A percentile compares a stretch with the other conserved stretches of the same genome.
Evolutionary conservation across 495 filamentous ascomycete species (phyloP).

Genomic region (Penicillium arizonense): DNA sequence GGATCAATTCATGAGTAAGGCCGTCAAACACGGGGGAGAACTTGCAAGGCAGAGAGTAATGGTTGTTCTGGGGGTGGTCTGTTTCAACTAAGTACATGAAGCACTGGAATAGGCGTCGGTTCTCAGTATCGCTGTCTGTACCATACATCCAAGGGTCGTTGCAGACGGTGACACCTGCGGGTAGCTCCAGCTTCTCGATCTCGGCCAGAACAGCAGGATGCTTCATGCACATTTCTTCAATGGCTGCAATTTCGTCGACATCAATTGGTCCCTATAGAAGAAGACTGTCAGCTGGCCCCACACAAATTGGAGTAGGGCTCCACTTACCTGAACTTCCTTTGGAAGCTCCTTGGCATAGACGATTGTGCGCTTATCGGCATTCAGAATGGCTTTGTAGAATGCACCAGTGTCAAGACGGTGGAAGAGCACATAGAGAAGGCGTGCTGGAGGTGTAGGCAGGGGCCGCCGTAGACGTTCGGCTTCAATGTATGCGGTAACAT

Average conservation of each 20-base stretch:
- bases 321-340: conserved; percentile 37
- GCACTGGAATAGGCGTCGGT: conserved; percentile 42
- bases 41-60: conserved; percentile 76
- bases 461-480: conserved; percentile 35
- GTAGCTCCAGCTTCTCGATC: conserved; percentile 42
- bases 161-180: conserved; percentile 39
- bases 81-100: conserved; percentile 44
- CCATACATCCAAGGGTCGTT: conserved; percentile 51
- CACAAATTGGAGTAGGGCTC: not conserved
- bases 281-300: conserved; percentile 5
- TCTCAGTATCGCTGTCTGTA: conserved; percentile 34
- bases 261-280: conserved; percentile 35
- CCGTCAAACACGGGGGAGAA: conserved; percentile 76
- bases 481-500: conserved; percentile 38
- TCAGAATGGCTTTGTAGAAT: conserved; percentile 37
- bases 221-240: conserved; percentile 40
- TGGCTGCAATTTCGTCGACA: conserved; percentile 39
- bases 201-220: conserved; percentile 42
- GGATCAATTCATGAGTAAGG: conserved; percentile 59
- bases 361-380: conserved; percentile 31
- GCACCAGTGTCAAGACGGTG: conserved; percentile 38
- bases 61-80: conserved; percentile 55
- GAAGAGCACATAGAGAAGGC: conserved; percentile 40
- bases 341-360: conserved; percentile 39
- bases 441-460: conserved; percentile 30